Evolutionary conservation across 1,284 basidiomycete genomes (phyloP).

Genomic region (Blastosporella zonata): DNA sequence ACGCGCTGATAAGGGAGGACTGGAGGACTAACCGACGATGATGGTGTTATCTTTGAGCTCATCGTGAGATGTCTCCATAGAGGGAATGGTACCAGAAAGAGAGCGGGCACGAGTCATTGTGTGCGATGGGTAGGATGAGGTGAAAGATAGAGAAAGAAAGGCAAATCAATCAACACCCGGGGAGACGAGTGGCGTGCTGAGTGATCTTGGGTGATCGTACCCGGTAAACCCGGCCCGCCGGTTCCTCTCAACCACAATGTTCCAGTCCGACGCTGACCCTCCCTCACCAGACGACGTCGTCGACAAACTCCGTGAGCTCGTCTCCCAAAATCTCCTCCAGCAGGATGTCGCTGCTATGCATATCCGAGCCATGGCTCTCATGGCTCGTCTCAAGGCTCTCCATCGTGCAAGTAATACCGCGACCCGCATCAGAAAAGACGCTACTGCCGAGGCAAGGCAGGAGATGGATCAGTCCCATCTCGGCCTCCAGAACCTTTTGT

Average conservation of each 20-base stretch:
- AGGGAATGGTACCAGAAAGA: conserved; percentile 80
- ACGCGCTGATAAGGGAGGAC: conserved; percentile 11
- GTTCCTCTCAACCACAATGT: conserved; percentile 8
- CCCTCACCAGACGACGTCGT: conserved; percentile 49
- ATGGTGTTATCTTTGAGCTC: conserved; percentile 83
- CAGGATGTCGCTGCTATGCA: conserved; percentile 53
- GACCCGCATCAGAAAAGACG: conserved; percentile 66
- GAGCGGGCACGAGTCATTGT: conserved; percentile 49
- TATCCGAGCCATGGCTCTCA: conserved; percentile 66
- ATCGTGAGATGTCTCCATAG: conserved; percentile 74
- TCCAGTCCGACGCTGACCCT: conserved; percentile 17
- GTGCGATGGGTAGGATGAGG: conserved; percentile 12
- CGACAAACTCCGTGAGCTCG: conserved; percentile 59
- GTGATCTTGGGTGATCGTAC: conserved; percentile 14
- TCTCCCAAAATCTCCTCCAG: conserved; percentile 39
- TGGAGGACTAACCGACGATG: conserved; percentile 67
- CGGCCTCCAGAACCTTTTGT: conserved; percentile 76
- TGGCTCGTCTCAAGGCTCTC: conserved; percentile 70
- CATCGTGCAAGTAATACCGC: conserved; percentile 70
- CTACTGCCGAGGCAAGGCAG: conserved; percentile 68
- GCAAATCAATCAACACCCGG: conserved; percentile 14
- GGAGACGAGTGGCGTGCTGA: conserved; percentile 17
- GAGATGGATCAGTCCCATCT: conserved; percentile 84
- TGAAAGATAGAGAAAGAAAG: conserved; percentile 9
- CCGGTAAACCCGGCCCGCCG: conserved; percentile 15